phyloP scores from a whole-genome alignment of 805 yeast species.

The Metschnikowia gruessii region DNA sequence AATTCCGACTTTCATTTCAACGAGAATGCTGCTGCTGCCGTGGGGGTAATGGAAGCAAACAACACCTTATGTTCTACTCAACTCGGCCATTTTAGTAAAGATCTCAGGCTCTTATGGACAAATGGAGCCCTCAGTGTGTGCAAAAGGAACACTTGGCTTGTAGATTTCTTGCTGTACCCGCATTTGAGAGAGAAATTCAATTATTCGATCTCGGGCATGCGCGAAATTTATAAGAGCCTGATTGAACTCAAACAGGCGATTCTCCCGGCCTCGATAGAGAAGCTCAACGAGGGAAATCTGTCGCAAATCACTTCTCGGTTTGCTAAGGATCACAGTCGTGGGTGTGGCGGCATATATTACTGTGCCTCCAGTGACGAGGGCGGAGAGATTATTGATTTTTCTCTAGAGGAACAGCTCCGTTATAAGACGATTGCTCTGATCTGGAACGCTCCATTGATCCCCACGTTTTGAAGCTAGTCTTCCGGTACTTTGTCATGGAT shows the following conservation, averaged over 20 bases:
- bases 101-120: constrained; percentile 25
- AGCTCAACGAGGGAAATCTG: constrained; percentile 5
- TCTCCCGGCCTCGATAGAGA: constrained; percentile 15
- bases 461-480: background rate
- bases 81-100: constrained; percentile 23
- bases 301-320: constrained; percentile 8
- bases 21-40: constrained; percentile 22
- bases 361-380: constrained; percentile 17
- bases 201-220: constrained; percentile 11
- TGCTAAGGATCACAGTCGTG: constrained; percentile 12
- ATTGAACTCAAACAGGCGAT: constrained; percentile 11
- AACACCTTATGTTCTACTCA: constrained; percentile 26
- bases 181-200: constrained; percentile 9
- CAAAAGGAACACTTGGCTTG: constrained; percentile 19
- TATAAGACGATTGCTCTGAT: constrained; percentile 9
- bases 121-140: constrained; percentile 31
- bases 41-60: constrained; percentile 21
- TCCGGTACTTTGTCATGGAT: background rate
- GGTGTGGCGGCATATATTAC: constrained; percentile 18
- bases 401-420: constrained; percentile 4
- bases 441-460: constrained; percentile 11
- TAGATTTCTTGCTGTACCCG: constrained; percentile 14
- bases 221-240: constrained; percentile 9
- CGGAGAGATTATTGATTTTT: constrained; percentile 11
- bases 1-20: constrained; percentile 21